Evolutionary conservation across 2,329 filamentous ascomycete genomes (phyloP), one percentile per base, ranked within the genome.

Genomic region (Arthroderma sp.): DNA sequence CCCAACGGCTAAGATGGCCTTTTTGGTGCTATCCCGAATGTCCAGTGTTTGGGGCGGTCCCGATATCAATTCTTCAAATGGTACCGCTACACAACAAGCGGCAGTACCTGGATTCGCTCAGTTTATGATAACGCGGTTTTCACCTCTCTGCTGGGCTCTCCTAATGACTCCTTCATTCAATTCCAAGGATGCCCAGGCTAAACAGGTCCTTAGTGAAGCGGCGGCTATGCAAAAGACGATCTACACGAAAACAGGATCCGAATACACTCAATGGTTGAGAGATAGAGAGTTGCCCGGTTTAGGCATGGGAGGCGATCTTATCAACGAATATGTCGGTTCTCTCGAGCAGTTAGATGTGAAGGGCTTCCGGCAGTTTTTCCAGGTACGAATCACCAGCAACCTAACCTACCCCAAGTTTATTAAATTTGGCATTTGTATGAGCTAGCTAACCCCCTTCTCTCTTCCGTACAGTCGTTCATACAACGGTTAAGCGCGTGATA

Each of bases 51-150:
- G 91, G 89, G 89, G 91, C 46, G 91, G 89, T 0, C 84, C 86
- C 1, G 85, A 94, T 51, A 65, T 78, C 50, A 70, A 83, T 33
- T 50, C 50, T 10, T 49, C 53, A 71, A 11, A 79, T 10, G 47
- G 46, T n/a, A 61, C 63, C 43, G 57, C 57, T 29, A 49, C 57
- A 36, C 45, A 55, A 10, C 65, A 71, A 39, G 66, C 70, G 3
- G 63, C 63, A 3, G 62, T 98, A 29, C 85, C 88, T 2, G 89
- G 91, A 5, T 98, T 98, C 59, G 87, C 94, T 54, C 75, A 77
- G 46, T 96, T 94, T 65, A 83, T 94, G 64, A 83, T 96, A 47
- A 78, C 84, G 37, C 78, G 83, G 22, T 94, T 98, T 67, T 89
- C 94, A 47, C 77, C 84, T 0, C 74, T 93, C 5, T 88, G 84